phyloP scores from a whole-genome alignment of 23 red algal species.

The Gracilaria gracilis region DNA sequence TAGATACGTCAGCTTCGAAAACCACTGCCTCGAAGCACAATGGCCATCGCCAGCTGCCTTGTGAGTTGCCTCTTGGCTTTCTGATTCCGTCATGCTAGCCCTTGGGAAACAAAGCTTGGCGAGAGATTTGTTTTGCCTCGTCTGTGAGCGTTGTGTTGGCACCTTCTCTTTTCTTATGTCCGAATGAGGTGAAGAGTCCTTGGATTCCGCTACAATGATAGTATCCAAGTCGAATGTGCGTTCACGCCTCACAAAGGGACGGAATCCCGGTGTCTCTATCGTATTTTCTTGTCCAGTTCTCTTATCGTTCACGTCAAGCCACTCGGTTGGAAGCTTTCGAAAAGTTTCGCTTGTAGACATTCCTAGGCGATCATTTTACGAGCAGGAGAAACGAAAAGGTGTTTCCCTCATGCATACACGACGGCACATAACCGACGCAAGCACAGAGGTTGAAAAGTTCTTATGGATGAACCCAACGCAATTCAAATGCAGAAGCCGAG shows the following conservation, averaged over 20 bases:
- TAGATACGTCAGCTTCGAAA: conserved; percentile 6
- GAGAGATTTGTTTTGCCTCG: neutral
- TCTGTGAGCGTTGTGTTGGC: neutral
- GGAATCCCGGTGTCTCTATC: neutral
- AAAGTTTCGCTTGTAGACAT: conserved; percentile 43
- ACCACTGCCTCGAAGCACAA: neutral
- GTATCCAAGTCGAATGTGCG: conserved; percentile 35
- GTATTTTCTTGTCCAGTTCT: conserved; percentile 11
- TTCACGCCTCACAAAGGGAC: neutral
- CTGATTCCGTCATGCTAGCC: neutral
- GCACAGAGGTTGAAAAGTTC: neutral
- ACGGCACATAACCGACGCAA: neutral
- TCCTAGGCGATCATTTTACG: conserved; percentile 24
- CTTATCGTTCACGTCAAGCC: conserved; percentile 51
- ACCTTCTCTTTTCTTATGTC: neutral
- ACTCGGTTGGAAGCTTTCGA: conserved; percentile 51
- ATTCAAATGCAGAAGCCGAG: neutral
- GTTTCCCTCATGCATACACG: neutral
- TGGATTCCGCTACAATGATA: conserved; percentile 26
- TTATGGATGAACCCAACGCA: neutral
- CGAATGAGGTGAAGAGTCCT: neutral
- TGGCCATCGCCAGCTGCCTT: neutral
- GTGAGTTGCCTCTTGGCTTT: neutral
- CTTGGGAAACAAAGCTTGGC: neutral
- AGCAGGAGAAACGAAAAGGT: neutral